Base-by-base conservation (phyloP, 2,329 filamentous ascomycete genomes). In the Trichophyton mentagrophytes region DNA sequence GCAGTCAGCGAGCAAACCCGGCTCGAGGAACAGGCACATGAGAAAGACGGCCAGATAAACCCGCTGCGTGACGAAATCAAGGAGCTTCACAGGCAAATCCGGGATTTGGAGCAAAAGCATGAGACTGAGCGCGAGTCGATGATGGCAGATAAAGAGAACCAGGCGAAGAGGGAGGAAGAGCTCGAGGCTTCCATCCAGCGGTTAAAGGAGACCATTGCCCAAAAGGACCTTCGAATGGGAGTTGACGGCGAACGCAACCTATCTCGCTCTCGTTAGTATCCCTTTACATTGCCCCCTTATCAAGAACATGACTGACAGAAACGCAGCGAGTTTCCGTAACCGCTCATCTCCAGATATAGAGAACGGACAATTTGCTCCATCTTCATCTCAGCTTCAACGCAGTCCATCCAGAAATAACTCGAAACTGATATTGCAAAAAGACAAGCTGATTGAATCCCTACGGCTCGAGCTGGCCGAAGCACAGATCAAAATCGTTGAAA, bases 401-500 rank as follows among this genome's bases (percentile, higher is more conserved):
- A 95, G 89, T 79, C 89, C 95, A 68, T 95, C 90, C 38, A 83
- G 88, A 65, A 95, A 89, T 72, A 92, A 88, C 74, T 95, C 90
- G 13, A 95, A 92, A 73, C 80, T 96, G 59, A 82, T 97, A 58
- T 81, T 95, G 67, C 91, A 97, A 73, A 99, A 97, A 73, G 93
- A 99, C 75, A 93, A 95, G 76, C 79, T 96, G 62, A 97, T 99
- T 67, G 92, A 97, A 72, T 90, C 88, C 9, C 79, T 99, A 64
- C 84, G 92, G 61, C 82, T 97, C 27, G 93, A 99, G 72, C 82
- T 99, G 57, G 92, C 93, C 49, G 93, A 97, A 73, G 87, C 89
- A 22, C 91, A 97, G 73, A 95, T 96, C 76, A 96, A 96, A 74
- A 80, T 96, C 27, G 87, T 96, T 30, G 92, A 97, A 73, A 85